Base-by-base conservation (phyloP, 768 basidiomycete genomes). In the Fomitopsis pulvina region DNA sequence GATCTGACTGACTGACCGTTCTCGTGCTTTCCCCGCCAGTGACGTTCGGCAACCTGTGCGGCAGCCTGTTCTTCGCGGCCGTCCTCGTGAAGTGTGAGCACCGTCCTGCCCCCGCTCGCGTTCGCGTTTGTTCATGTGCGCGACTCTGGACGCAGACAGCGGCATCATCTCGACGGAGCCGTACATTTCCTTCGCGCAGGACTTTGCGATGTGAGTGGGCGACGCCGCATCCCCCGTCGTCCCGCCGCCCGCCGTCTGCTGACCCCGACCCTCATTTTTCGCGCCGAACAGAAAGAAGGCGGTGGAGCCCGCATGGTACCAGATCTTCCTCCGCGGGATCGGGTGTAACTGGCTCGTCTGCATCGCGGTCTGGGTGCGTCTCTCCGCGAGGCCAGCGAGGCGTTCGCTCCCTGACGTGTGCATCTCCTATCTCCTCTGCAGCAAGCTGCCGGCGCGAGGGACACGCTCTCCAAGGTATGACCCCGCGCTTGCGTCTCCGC, bases 271-370 rank as follows among this genome's bases (percentile, higher is more conserved):
- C n/a, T n/a, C n/a, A n/a, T n/a, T n/a, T n/a, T n/a, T n/a, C n/a
- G n/a, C n/a, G n/a, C n/a, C n/a, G n/a, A n/a, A 18, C 43, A 86
- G 85, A 41, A 62, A 76, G 32, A 87, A 86, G 60, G 85, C 84
- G 0, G 66, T 66, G 1, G 77, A 79, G 10, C 85, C 85, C 1
- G 64, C 72, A 27, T 87, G 84, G 84, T 72, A 85, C 61, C 79
- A 87, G 60, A 81, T 87, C 30, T 80, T 87, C 66, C 65, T 87
- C 18, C 71, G 84, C 14, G 85, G 85, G 0, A 84, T 87, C 54
- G 85, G 77, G 5, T 87, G 85, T 55, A 87, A 87, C 56, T 87
- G 83, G 84, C 71, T 87, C 1, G 85, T 87, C 30, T 83, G 75
- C 52, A 65, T 86, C 4, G 85, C 84, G 1, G 69, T 87, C 48